Conservation (phyloP, 345 rosid species). For the Brassica juncea region DNA sequence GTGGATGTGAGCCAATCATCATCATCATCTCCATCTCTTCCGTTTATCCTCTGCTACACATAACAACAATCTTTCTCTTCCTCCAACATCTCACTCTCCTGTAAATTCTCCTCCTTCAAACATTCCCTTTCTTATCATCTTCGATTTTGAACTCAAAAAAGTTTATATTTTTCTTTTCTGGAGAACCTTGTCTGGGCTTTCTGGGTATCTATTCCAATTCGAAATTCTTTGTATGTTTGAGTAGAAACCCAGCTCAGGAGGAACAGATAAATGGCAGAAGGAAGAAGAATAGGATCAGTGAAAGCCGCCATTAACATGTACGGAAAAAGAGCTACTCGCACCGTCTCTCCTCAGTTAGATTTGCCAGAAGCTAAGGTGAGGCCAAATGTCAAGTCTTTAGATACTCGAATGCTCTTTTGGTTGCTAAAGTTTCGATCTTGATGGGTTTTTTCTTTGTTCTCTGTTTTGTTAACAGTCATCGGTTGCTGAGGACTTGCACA, state of each 20-base stretch:
- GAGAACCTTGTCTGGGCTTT: neutral
- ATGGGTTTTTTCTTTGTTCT: neutral
- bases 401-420: neutral
- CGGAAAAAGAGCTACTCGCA: slow-evolving; percentile 53
- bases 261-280: slow-evolving; percentile 45
- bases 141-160: neutral
- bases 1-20: slow-evolving; percentile 35
- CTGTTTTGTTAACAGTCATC: slow-evolving; percentile 37
- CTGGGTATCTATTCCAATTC: neutral
- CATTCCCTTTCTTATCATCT: neutral
- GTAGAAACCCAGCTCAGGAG: slow-evolving; percentile 11
- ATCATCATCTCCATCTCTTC: slow-evolving; percentile 39
- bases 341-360: slow-evolving; percentile 46
- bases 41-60: slow-evolving; percentile 25
- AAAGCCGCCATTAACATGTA: slow-evolving; percentile 55
- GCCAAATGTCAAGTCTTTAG: neutral
- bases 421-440: slow-evolving; percentile 14
- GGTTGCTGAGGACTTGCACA: slow-evolving; percentile 58
- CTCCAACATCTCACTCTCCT: slow-evolving; percentile 25
- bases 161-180: neutral
- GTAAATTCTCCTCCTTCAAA: slow-evolving; percentile 12
- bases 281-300: slow-evolving; percentile 61
- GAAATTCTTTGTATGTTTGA: slow-evolving; percentile 8
- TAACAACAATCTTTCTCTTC: slow-evolving; percentile 27
- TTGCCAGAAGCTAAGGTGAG: slow-evolving; percentile 51